Base-by-base conservation (phyloP, 2,329 filamentous ascomycete genomes). In the Pseudocercospora macadamiae region DNA sequence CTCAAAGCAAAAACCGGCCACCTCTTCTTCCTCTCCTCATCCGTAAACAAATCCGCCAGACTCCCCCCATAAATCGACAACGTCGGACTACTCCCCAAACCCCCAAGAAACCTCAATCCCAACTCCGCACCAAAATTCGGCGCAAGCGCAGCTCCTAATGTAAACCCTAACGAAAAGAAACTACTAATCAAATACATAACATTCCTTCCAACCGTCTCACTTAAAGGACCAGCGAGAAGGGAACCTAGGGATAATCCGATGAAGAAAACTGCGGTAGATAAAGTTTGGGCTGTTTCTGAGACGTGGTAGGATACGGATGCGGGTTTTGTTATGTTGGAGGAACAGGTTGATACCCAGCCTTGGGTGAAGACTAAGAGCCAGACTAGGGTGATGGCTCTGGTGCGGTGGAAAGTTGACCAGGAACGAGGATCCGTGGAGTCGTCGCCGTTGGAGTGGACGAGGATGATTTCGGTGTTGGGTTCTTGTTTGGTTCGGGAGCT, bases 41-140 rank as follows among this genome's bases (percentile, higher is more conserved):
- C 32, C 8, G 23, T 47, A 21, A 58, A 66, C 26, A 63, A 30
- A 23, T 66, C 64, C 9, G 57, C 53, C 18, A 66, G 25, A 21
- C 52, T 61, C 4, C 57, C 57, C 1, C 64, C 64, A 32, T 61
- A 61, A 23, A 63, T 61, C 2, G 57, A 53, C 16, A 61, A 48
- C 9, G 62, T 54, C 14, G 61, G 36, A 16, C 53, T 56, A 3
- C 58, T 16, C 16, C 28, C 53, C 3, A 64, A 12, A 18, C 64
- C 64, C 6, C 55, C 58, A 2, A 65, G 52, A 28, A 63, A 59
- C 9, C 64, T 37, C 10, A 59, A 54, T 2, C 54, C 37, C 6
- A 66, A 54, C 36, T 65, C 57, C 14, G 44, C 54, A 8, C 37
- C 62, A 25, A 60, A 63, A 25, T 57, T 63, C 1, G 47, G 53